Conservation (phyloP, 2,329 filamentous ascomycete genomes). For the Waltergamsia citrina region DNA sequence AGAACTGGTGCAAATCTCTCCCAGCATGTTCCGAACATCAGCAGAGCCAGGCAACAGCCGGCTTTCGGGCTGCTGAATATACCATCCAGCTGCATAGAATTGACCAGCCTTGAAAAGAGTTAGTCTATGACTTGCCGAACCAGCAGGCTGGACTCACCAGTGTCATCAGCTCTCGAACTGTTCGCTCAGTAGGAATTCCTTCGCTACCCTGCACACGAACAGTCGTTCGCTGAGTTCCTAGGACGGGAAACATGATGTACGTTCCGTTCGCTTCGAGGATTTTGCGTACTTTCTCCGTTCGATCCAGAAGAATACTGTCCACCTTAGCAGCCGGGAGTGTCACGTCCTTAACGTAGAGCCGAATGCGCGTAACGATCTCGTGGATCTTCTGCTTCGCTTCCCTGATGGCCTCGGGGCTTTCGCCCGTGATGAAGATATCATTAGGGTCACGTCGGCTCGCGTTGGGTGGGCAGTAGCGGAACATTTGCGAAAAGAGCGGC, state of each 20-base stretch:
- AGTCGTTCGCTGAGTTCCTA: constrained; percentile 75
- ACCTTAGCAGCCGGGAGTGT: constrained; percentile 86
- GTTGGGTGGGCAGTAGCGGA: constrained; percentile 78
- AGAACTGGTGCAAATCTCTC: constrained; percentile 92
- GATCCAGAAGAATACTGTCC: constrained; percentile 83
- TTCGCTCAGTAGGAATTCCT: constrained; percentile 88
- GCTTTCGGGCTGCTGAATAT: constrained; percentile 71
- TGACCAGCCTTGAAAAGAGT: constrained; percentile 62
- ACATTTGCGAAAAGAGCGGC: constrained; percentile 83
- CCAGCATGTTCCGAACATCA: constrained; percentile 84
- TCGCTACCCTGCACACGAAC: constrained; percentile 90
- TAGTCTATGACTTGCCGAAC: not conserved
- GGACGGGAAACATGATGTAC: constrained; percentile 82
- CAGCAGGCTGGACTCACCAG: constrained; percentile 47
- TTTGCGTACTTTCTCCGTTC: constrained; percentile 93
- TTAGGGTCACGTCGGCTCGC: constrained; percentile 75
- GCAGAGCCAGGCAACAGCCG: constrained; percentile 49
- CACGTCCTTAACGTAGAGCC: constrained; percentile 86
- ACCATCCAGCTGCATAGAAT: constrained; percentile 97
- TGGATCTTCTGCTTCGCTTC: constrained; percentile 86
- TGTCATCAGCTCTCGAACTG: constrained; percentile 91
- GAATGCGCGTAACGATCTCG: constrained; percentile 71
- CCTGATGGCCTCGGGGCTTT: constrained; percentile 73
- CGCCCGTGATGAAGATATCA: constrained; percentile 92
- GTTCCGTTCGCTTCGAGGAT: constrained; percentile 96